phyloP scores from a whole-genome alignment of 441 rosid species.

The Adansonia madagascariensis region DNA sequence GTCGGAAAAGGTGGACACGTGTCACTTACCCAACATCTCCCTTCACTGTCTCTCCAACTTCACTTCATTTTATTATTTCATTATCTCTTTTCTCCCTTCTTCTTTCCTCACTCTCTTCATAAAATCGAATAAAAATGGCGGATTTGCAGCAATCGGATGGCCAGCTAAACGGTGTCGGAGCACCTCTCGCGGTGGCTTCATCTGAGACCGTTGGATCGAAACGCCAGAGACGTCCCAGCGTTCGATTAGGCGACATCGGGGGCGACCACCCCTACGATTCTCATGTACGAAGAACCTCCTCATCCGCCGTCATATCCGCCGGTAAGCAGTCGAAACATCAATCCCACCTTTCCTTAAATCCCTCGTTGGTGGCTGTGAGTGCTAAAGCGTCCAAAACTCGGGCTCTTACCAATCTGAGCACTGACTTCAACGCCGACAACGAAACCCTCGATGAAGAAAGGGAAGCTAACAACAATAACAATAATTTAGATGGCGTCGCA shows the following conservation, averaged over 20 bases:
- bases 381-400: constrained; percentile 66
- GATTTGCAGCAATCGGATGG: constrained; percentile 47
- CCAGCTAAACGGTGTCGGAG: constrained; percentile 49
- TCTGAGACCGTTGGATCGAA: constrained; percentile 62
- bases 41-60: neutral
- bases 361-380: constrained; percentile 23
- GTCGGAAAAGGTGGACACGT: constrained; percentile 30
- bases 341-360: constrained; percentile 24
- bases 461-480: constrained; percentile 33
- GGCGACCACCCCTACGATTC: constrained; percentile 63
- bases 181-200: constrained; percentile 37
- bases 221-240: constrained; percentile 81
- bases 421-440: constrained; percentile 37
- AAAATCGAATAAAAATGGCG: constrained; percentile 41
- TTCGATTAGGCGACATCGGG: constrained; percentile 84
- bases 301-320: constrained; percentile 23
- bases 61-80: constrained; percentile 11
- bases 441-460: constrained; percentile 67
- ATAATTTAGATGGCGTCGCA: constrained; percentile 52
- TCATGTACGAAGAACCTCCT: constrained; percentile 33
- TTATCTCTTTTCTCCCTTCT: neutral
- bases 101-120: neutral
- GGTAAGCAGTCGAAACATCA: constrained; percentile 44
- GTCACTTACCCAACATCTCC: constrained; percentile 29
- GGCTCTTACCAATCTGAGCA: constrained; percentile 61